A percentile compares a stretch with the other conserved stretches of the same genome.
These are phyloP conservation scores for Botrytis aclada DNA, from an alignment of 2,329 filamentous ascomycete genomes.

Conservation along the genomic window DNA sequence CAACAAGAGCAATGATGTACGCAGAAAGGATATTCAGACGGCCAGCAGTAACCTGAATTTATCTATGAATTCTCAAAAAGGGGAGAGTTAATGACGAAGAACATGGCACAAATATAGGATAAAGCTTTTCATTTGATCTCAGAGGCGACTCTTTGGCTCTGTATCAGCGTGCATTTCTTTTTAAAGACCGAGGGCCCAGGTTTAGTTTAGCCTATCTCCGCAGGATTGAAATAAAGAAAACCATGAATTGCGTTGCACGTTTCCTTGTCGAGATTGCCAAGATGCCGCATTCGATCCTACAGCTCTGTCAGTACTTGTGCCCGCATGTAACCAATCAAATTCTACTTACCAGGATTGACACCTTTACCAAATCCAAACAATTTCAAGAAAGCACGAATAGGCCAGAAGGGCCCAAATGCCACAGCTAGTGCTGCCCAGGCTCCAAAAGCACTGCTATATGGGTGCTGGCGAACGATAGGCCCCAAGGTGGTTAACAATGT, in stretches of 20 bases:
- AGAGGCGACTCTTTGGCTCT: neutral
- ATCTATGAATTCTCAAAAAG: neutral
- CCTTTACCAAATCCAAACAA: conserved; percentile 16
- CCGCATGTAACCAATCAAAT: neutral
- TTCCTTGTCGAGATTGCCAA: conserved; percentile 8
- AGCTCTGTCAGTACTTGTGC: neutral
- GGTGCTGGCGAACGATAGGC: neutral
- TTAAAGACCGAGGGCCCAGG: neutral
- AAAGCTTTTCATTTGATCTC: neutral
- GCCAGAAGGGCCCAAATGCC: conserved; percentile 7
- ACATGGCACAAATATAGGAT: neutral
- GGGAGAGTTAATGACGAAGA: neutral
- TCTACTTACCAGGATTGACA: neutral
- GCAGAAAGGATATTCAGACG: neutral
- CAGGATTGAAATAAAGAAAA: conserved; percentile 6
- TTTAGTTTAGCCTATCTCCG: neutral
- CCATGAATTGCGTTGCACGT: conserved; percentile 13
- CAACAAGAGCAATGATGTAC: neutral
- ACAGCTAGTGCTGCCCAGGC: neutral
- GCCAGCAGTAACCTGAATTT: neutral
- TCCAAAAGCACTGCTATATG: neutral
- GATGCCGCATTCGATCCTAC: conserved; percentile 3
- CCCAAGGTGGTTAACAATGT: neutral
- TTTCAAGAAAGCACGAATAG: neutral
- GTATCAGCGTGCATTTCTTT: neutral